A percentile compares a stretch with the other conserved stretches of the same genome.
Evolutionary conservation across 306 rosid genomes (phyloP).

Genomic region (Psophocarpus tetragonolobus): DNA sequence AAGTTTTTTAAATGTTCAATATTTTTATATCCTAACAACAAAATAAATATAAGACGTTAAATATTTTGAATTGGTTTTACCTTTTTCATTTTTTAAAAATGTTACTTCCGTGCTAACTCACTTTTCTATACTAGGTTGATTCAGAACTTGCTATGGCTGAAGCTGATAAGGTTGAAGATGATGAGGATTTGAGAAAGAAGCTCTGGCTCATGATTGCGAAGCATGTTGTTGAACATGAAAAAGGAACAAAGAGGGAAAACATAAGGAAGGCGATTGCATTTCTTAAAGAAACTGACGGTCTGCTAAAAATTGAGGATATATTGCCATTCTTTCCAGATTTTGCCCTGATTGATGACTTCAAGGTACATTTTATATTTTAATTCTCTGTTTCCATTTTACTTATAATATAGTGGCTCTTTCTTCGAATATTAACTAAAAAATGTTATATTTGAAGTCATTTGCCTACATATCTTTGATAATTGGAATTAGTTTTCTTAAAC

Average conservation of each 20-base stretch:
- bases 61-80: not conserved
- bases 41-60: not conserved
- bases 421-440: slow-evolving; percentile 19
- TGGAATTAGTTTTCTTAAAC: slow-evolving; percentile 20
- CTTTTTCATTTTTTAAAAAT: not conserved
- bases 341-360: slow-evolving; percentile 95
- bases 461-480: not conserved
- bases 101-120: slow-evolving; percentile 1
- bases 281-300: slow-evolving; percentile 98
- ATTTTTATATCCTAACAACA: not conserved
- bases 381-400: slow-evolving; percentile 2
- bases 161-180: slow-evolving; percentile 99
- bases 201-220: slow-evolving; percentile 99
- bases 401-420: slow-evolving; percentile 11
- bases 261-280: slow-evolving; percentile 96
- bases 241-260: slow-evolving; percentile 96
- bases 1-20: not conserved
- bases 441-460: slow-evolving; percentile 16
- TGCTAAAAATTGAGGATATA: slow-evolving; percentile 93
- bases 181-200: slow-evolving; percentile 96
- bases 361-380: slow-evolving; percentile 57
- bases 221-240: slow-evolving; percentile 93
- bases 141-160: slow-evolving; percentile 99
- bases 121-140: slow-evolving; percentile 70
- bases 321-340: slow-evolving; percentile 97